Percentiles rank a stretch among this genome's conserved stretches.
phyloP scores from a whole-genome alignment of 2,329 filamentous ascomycete species.

The Aspergillus proliferans region DNA sequence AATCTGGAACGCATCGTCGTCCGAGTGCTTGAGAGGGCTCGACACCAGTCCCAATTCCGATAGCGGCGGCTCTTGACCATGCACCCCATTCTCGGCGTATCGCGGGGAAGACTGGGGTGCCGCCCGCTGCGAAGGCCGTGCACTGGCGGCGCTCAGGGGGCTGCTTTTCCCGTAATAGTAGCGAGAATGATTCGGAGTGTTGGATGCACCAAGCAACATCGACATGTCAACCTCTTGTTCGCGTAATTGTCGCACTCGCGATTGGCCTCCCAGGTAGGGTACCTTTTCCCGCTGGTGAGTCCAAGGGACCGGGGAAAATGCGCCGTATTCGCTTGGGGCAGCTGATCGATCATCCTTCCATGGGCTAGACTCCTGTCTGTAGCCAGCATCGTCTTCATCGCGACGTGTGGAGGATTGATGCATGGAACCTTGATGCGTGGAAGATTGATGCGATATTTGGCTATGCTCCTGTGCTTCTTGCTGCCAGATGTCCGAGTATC shows the following conservation, averaged over 20 bases:
- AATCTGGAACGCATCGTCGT: conserved; percentile 18
- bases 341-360: conserved; percentile 25
- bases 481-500: conserved; percentile 45
- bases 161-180: conserved; percentile 32
- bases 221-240: conserved; percentile 33
- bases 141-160: conserved; percentile 18
- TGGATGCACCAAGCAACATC: conserved; percentile 22
- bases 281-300: conserved; percentile 15
- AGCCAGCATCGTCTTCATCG: conserved; percentile 15
- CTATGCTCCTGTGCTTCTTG: conserved; percentile 37
- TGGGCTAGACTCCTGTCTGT: conserved; percentile 24
- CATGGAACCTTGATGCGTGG: conserved; percentile 3
- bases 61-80: conserved; percentile 15
- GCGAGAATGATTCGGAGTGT: conserved; percentile 32
- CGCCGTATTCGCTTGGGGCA: conserved; percentile 14
- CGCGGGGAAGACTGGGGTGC: conserved; percentile 9
- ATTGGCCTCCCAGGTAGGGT: conserved; percentile 23
- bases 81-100: conserved; percentile 11
- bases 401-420: conserved; percentile 11
- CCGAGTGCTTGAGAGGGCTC: conserved; percentile 17
- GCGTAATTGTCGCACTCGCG: conserved; percentile 26
- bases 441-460: conserved; percentile 21
- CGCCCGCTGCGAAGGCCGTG: conserved; percentile 9
- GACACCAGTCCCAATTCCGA: conserved; percentile 20
- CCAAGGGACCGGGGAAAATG: conserved; percentile 26